phyloP scores from a whole-genome alignment of 2,329 filamentous ascomycete species.

The Tolypocladium nubicola region DNA sequence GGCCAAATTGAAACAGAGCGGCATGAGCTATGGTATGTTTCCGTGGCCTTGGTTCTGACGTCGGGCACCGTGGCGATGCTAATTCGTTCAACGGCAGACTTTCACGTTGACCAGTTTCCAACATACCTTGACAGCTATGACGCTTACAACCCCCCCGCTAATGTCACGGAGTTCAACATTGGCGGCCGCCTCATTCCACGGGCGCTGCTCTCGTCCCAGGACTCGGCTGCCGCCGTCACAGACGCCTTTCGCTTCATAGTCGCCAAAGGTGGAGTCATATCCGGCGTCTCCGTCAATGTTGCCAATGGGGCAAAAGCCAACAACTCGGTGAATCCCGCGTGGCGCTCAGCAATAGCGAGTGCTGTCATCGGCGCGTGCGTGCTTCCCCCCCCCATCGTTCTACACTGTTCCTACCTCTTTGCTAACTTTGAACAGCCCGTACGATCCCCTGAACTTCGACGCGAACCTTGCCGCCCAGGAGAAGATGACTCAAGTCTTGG shows the following conservation, averaged over 20 bases:
- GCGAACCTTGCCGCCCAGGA: background rate
- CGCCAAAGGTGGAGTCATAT: background rate
- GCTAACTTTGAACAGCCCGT: background rate
- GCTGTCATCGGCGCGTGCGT: background rate
- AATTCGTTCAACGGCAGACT: background rate
- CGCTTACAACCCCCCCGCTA: slow-evolving; percentile 5
- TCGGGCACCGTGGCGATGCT: background rate
- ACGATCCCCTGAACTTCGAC: background rate
- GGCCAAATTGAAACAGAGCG: background rate
- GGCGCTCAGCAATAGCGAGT: background rate
- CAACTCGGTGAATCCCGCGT: background rate
- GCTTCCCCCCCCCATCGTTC: background rate
- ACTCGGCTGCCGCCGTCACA: background rate
- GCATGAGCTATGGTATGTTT: background rate
- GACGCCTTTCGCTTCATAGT: background rate
- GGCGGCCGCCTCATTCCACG: slow-evolving; percentile 32
- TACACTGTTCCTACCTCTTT: background rate
- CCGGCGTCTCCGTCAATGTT: background rate
- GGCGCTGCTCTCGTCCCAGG: slow-evolving; percentile 11
- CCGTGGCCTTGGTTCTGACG: background rate
- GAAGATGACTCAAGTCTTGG: background rate
- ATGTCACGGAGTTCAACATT: slow-evolving; percentile 20
- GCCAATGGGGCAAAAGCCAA: background rate
- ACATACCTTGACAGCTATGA: background rate
- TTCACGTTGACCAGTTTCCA: background rate